These are phyloP conservation scores for Monosporascus sp. DNA, from an alignment of 2,329 filamentous ascomycete genomes.

Conservation along the genomic window DNA sequence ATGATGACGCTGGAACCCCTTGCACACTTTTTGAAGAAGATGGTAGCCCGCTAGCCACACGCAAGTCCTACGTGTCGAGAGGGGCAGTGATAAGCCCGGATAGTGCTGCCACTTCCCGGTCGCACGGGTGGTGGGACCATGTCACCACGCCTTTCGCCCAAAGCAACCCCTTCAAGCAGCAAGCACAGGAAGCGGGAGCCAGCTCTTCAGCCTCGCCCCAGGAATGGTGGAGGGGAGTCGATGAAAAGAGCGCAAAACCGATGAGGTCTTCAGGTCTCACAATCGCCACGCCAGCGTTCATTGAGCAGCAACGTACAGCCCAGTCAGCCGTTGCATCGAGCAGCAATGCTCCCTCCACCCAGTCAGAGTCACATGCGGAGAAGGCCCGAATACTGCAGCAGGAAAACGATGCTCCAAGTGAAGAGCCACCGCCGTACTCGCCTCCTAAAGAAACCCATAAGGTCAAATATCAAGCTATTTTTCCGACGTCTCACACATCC, in stretches of 20 bases:
- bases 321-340: constrained; percentile 24
- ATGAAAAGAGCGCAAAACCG: constrained; percentile 18
- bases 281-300: constrained; percentile 11
- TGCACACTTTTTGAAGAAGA: constrained; percentile 70
- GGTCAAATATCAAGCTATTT: constrained; percentile 52
- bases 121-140: constrained; percentile 74
- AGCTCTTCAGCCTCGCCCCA: constrained; percentile 6
- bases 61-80: constrained; percentile 34
- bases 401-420: constrained; percentile 29
- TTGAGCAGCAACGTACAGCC: constrained; percentile 14
- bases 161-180: constrained; percentile 36
- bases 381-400: constrained; percentile 37
- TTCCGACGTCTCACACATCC: constrained; percentile 49
- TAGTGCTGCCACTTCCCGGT: constrained; percentile 49
- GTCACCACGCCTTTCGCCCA: constrained; percentile 65
- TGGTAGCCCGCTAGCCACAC: constrained; percentile 38
- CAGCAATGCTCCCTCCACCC: constrained; percentile 14
- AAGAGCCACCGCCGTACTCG: constrained; percentile 54
- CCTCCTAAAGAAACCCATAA: constrained; percentile 36
- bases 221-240: constrained; percentile 24
- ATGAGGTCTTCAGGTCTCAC: constrained; percentile 12
- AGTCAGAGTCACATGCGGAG: constrained; percentile 25
- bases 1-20: constrained; percentile 44
- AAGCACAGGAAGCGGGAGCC: constrained; percentile 15
- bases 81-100: constrained; percentile 34